Evolutionary conservation across 352 stramenopile genomes (phyloP).

Genomic region (Globisporangium middletonii): DNA sequence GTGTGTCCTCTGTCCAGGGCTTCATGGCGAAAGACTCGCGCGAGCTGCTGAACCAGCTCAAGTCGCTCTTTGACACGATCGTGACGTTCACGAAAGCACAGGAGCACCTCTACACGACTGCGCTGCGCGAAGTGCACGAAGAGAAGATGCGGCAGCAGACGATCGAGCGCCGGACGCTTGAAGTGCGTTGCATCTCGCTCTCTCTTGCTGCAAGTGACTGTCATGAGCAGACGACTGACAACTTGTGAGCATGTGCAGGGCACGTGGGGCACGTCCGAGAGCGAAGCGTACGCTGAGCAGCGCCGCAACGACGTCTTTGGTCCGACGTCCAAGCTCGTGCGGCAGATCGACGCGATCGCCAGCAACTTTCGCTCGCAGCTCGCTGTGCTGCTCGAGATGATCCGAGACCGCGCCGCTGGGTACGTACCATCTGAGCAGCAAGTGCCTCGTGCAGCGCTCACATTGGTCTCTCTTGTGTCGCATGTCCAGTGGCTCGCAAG

Average conservation of each 20-base stretch:
- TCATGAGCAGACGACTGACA: background rate
- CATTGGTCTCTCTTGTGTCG: slow-evolving; percentile 1
- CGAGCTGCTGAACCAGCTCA: slow-evolving; percentile 69
- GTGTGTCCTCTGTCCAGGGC: slow-evolving; percentile 26
- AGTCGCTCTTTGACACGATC: slow-evolving; percentile 76
- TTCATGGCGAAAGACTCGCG: slow-evolving; percentile 80
- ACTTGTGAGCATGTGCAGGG: slow-evolving; percentile 19
- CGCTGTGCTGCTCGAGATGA: slow-evolving; percentile 59
- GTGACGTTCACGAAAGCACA: slow-evolving; percentile 81
- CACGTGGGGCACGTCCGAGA: slow-evolving; percentile 51
- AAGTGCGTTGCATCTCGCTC: slow-evolving; percentile 17
- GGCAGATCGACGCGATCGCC: slow-evolving; percentile 61
- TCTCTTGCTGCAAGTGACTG: background rate
- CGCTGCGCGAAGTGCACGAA: slow-evolving; percentile 65
- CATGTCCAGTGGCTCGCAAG: slow-evolving; percentile 51
- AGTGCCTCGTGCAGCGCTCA: background rate
- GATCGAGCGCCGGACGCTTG: slow-evolving; percentile 40
- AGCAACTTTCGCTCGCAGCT: slow-evolving; percentile 65
- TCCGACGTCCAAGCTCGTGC: slow-evolving; percentile 37
- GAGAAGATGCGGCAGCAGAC: slow-evolving; percentile 41
- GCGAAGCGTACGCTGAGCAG: slow-evolving; percentile 39
- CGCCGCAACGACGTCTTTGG: slow-evolving; percentile 32
- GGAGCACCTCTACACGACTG: slow-evolving; percentile 75
- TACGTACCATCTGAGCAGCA: slow-evolving; percentile 15
- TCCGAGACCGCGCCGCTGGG: slow-evolving; percentile 48